Percentiles rank a stretch among this genome's conserved stretches.
These are phyloP conservation scores for Glycine latifolia DNA, from an alignment of 306 rosid genomes.

Conservation along the genomic window DNA sequence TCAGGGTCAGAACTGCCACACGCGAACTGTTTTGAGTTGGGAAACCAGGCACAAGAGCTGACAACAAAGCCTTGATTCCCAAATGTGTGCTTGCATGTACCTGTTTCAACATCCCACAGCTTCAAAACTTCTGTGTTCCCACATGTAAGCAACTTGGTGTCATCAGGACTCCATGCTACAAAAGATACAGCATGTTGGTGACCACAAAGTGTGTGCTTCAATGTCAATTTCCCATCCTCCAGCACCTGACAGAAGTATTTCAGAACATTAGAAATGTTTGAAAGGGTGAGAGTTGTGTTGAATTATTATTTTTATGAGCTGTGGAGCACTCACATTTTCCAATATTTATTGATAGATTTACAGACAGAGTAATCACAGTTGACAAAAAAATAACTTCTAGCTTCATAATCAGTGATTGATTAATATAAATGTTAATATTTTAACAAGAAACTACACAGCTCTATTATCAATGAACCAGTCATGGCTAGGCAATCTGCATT, in stretches of 20 bases:
- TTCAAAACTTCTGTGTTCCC: slow-evolving; percentile 90
- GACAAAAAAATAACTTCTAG: not conserved
- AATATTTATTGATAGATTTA: not conserved
- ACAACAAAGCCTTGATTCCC: slow-evolving; percentile 78
- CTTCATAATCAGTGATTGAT: not conserved
- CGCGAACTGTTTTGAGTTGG: slow-evolving; percentile 78
- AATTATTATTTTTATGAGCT: not conserved
- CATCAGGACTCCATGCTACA: slow-evolving; percentile 99
- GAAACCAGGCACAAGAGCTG: slow-evolving; percentile 99
- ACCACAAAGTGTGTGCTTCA: slow-evolving; percentile 70
- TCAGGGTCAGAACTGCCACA: slow-evolving; percentile 90
- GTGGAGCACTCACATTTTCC: not conserved
- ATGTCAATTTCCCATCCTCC: slow-evolving; percentile 70
- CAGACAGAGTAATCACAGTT: not conserved
- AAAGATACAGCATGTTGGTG: slow-evolving; percentile 79
- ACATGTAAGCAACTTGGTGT: slow-evolving; percentile 84
- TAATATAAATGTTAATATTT: not conserved
- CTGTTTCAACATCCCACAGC: slow-evolving; percentile 95
- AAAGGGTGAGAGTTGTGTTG: not conserved
- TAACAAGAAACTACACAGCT: not conserved
- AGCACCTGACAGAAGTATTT: slow-evolving; percentile 64
- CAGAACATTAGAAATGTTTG: slow-evolving; percentile 1
- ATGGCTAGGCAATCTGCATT: not conserved
- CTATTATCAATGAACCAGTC: not conserved
- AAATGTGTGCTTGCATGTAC: slow-evolving; percentile 89